Evolutionary conservation across 2,329 filamentous ascomycete genomes (phyloP).

Genomic region (Penicillium palitans): DNA sequence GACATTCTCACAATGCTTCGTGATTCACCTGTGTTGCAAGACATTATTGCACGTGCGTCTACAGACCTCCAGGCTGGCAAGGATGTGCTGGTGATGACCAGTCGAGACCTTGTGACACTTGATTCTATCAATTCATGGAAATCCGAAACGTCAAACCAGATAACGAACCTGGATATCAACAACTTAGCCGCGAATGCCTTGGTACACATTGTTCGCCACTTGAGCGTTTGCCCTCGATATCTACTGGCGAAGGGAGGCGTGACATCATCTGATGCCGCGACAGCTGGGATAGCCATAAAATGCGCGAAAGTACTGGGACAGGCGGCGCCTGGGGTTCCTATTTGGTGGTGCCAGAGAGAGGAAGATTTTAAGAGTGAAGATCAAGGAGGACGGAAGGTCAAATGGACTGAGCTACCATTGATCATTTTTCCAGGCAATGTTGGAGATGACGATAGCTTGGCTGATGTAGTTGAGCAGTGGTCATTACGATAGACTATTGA

Average conservation of each 20-base stretch:
- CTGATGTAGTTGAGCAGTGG: neutral
- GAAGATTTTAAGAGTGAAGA: neutral
- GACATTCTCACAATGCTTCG: conserved; percentile 1
- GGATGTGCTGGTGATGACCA: conserved; percentile 2
- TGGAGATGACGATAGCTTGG: neutral
- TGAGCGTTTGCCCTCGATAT: neutral
- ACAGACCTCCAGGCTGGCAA: neutral
- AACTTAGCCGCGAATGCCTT: neutral
- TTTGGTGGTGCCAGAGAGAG: neutral
- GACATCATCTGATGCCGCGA: neutral
- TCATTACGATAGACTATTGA: neutral
- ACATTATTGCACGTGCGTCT: neutral
- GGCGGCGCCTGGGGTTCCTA: neutral
- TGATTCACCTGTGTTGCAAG: neutral
- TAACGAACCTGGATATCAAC: conserved; percentile 4
- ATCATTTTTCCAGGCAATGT: neutral
- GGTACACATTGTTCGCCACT: neutral
- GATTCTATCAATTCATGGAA: neutral
- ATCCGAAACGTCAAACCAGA: neutral
- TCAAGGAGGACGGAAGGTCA: neutral
- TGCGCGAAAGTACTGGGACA: neutral
- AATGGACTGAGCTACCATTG: neutral
- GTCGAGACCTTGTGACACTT: conserved; percentile 1
- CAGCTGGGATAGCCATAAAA: neutral
- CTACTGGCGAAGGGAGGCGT: neutral